A percentile compares a stretch with the other conserved stretches of the same genome.
These are phyloP conservation scores for Phytophthora megakarya DNA, from an alignment of 352 stramenopile genomes.

Conservation along the genomic window DNA sequence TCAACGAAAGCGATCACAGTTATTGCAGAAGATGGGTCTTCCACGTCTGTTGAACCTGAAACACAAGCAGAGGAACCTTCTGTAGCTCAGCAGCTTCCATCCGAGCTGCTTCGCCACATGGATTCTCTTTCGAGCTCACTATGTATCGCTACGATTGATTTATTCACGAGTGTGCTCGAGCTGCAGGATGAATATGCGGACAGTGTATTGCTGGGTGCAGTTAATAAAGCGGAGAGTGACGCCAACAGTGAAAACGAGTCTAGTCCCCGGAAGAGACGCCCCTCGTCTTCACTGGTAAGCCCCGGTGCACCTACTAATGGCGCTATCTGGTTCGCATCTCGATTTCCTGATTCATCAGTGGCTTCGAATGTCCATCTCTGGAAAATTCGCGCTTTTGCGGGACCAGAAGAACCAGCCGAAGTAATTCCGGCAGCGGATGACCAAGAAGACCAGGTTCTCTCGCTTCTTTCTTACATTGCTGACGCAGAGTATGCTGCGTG, in stretches of 20 bases:
- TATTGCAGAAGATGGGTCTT: constrained; percentile 8
- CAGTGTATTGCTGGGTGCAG: constrained; percentile 44
- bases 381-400: constrained; percentile 77
- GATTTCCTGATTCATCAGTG: constrained; percentile 79
- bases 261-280: constrained; percentile 25
- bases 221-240: constrained; percentile 17
- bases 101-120: constrained; percentile 78
- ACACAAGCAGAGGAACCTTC: constrained; percentile 14
- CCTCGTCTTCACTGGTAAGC: constrained; percentile 20
- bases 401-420: constrained; percentile 41
- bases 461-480: constrained; percentile 83
- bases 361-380: constrained; percentile 80
- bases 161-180: constrained; percentile 77
- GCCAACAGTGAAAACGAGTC: constrained; percentile 16
- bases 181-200: constrained; percentile 73
- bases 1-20: constrained; percentile 5
- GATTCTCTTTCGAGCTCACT: constrained; percentile 79
- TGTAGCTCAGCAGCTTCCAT: constrained; percentile 55
- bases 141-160: constrained; percentile 83
- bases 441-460: constrained; percentile 77
- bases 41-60: constrained; percentile 10
- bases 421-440: constrained; percentile 70
- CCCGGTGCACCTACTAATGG: constrained; percentile 35
- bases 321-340: constrained; percentile 80
- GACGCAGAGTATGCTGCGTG: constrained; percentile 82